Conservation (phyloP, 768 basidiomycete genomes). For the Serendipita vermifera region DNA sequence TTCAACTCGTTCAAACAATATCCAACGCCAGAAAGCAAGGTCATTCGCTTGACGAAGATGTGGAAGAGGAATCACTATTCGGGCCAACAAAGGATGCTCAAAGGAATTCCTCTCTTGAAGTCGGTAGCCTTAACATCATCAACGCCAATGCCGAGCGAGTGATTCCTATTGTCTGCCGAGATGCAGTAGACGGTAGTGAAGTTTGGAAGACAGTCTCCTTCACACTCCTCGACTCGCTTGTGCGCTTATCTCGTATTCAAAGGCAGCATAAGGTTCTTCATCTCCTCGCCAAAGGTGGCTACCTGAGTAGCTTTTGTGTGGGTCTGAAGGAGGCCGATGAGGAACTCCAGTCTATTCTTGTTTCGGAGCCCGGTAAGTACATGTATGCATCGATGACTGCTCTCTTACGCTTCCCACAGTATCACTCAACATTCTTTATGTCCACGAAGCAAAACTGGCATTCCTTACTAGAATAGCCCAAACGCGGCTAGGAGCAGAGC, state of each 20-base stretch:
- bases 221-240: slow-evolving; percentile 71
- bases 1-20: slow-evolving; percentile 51
- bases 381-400: background rate
- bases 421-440: slow-evolving; percentile 80
- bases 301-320: slow-evolving; percentile 65
- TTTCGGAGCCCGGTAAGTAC: slow-evolving; percentile 74
- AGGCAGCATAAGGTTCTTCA: slow-evolving; percentile 50
- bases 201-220: slow-evolving; percentile 97
- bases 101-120: slow-evolving; percentile 35
- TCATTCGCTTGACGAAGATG: background rate
- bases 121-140: slow-evolving; percentile 52
- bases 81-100: background rate
- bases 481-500: slow-evolving; percentile 71
- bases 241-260: slow-evolving; percentile 56
- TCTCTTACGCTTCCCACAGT: slow-evolving; percentile 34
- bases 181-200: slow-evolving; percentile 88
- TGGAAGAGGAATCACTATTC: background rate
- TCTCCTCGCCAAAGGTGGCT: slow-evolving; percentile 57
- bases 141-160: slow-evolving; percentile 59
- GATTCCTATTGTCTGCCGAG: slow-evolving; percentile 60
- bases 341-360: slow-evolving; percentile 60
- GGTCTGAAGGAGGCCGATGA: slow-evolving; percentile 74
- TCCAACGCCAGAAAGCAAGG: slow-evolving; percentile 22
- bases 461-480: slow-evolving; percentile 75
- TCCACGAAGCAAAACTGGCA: slow-evolving; percentile 92